These are phyloP conservation scores for Schwanniomyces yamadae DNA, from an alignment of 805 yeast species.

Conservation along the genomic window DNA sequence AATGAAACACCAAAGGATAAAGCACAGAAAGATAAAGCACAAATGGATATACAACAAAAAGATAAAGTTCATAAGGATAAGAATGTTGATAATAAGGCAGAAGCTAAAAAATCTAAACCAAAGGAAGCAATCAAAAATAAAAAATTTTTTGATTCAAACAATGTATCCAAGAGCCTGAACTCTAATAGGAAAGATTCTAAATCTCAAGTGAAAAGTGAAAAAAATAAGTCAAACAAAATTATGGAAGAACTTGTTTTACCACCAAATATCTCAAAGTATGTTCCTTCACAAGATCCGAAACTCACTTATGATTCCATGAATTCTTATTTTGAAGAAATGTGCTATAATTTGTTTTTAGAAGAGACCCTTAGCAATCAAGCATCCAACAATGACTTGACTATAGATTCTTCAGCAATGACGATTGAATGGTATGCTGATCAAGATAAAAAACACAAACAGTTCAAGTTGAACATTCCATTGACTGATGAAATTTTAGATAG, in stretches of 20 bases:
- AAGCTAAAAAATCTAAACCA: not conserved
- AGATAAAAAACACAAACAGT: slow-evolving; percentile 38
- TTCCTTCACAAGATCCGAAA: slow-evolving; percentile 39
- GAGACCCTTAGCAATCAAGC: slow-evolving; percentile 42
- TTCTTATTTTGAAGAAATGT: slow-evolving; percentile 56
- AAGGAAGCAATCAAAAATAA: not conserved
- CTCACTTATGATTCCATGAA: slow-evolving; percentile 49
- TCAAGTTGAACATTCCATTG: slow-evolving; percentile 42
- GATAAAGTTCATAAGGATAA: not conserved
- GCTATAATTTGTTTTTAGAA: slow-evolving; percentile 62
- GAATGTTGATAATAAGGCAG: not conserved
- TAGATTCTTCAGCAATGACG: slow-evolving; percentile 41
- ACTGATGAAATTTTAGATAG: slow-evolving; percentile 50
- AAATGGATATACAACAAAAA: not conserved
- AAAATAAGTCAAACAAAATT: slow-evolving; percentile 3
- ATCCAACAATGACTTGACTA: slow-evolving; percentile 41
- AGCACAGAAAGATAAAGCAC: not conserved
- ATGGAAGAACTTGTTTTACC: slow-evolving; percentile 16
- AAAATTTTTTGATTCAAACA: not conserved
- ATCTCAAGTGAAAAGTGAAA: not conserved
- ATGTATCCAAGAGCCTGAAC: not conserved
- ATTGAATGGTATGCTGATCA: slow-evolving; percentile 53
- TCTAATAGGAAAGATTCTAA: not conserved
- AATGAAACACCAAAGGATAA: not conserved
- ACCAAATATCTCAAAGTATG: slow-evolving; percentile 27